A percentile compares a stretch with the other conserved stretches of the same genome.
These are phyloP conservation scores for Hypoxylon rubiginosum DNA, from an alignment of 2,329 filamentous ascomycete species.

Conservation along the genomic window DNA sequence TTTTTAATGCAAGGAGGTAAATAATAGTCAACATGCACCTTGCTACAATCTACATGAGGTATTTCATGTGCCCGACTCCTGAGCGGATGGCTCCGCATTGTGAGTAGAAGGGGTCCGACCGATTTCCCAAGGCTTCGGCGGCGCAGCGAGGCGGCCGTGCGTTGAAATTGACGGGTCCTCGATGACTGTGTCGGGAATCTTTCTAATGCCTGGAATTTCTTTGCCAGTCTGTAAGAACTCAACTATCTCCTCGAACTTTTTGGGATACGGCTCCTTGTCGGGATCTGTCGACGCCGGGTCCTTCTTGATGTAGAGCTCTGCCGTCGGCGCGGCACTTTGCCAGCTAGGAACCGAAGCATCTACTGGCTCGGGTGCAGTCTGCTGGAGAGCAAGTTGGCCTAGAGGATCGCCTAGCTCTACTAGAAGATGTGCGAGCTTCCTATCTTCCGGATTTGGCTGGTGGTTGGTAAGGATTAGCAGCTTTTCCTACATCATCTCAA, in stretches of 20 bases:
- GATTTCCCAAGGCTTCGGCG: conserved; percentile 76
- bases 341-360: conserved; percentile 48
- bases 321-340: conserved; percentile 51
- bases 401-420: conserved; percentile 43
- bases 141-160: conserved; percentile 48
- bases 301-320: conserved; percentile 50
- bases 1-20: background rate
- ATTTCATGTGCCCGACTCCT: conserved; percentile 20
- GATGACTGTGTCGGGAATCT: conserved; percentile 79
- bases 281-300: conserved; percentile 32
- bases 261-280: conserved; percentile 72
- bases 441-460: conserved; percentile 40
- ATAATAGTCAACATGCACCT: conserved; percentile 7
- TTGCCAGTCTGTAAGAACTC: conserved; percentile 79
- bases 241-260: conserved; percentile 80
- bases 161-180: conserved; percentile 65
- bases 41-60: conserved; percentile 2
- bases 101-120: conserved; percentile 50
- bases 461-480: conserved; percentile 8
- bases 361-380: conserved; percentile 13
- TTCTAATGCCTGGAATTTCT: conserved; percentile 80
- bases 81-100: background rate
- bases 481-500: conserved; percentile 1
- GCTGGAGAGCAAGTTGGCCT: conserved; percentile 38
- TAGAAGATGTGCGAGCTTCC: conserved; percentile 41